Conservation (phyloP, 805 yeast genomes). For the Clavispora santaluciae region DNA sequence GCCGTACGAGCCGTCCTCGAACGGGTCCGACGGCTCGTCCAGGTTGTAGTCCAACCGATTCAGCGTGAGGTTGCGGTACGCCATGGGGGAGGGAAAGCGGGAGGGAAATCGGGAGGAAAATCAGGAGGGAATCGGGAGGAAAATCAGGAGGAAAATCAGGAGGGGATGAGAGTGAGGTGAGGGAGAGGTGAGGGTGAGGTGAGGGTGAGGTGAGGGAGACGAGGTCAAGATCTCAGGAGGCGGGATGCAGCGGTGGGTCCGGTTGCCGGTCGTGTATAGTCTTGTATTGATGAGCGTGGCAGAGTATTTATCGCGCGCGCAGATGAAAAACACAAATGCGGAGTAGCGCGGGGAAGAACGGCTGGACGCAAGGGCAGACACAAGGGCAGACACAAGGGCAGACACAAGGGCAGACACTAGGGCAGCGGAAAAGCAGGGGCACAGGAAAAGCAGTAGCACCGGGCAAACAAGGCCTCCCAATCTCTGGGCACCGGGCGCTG, state of each 20-base stretch:
- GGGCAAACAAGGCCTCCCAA: neutral
- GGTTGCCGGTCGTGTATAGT: too few relatives aligned
- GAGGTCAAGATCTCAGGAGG: too few relatives aligned
- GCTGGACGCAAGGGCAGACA: too few relatives aligned
- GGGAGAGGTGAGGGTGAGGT: too few relatives aligned
- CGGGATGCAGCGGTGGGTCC: too few relatives aligned
- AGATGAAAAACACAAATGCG: neutral
- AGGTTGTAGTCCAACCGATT: slow-evolving; percentile 4
- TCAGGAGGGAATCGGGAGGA: too few relatives aligned
- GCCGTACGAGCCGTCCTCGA: slow-evolving; percentile 10
- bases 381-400: too few relatives aligned
- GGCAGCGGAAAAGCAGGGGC: neutral
- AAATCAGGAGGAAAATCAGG: too few relatives aligned
- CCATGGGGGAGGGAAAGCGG: slow-evolving; percentile 3
- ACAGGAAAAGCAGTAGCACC: neutral
- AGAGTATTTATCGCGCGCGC: slow-evolving; percentile 1
- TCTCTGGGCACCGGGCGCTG: neutral
- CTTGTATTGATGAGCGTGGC: neutral
- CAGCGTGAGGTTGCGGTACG: slow-evolving; percentile 14
- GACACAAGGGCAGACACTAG: too few relatives aligned
- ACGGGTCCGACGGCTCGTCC: slow-evolving; percentile 2
- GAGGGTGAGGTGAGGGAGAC: too few relatives aligned
- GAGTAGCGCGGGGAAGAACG: neutral
- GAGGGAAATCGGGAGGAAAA: neutral
- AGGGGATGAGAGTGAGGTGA: too few relatives aligned